Conservation (phyloP, 768 basidiomycete species). For the Hericium rajendrae region DNA sequence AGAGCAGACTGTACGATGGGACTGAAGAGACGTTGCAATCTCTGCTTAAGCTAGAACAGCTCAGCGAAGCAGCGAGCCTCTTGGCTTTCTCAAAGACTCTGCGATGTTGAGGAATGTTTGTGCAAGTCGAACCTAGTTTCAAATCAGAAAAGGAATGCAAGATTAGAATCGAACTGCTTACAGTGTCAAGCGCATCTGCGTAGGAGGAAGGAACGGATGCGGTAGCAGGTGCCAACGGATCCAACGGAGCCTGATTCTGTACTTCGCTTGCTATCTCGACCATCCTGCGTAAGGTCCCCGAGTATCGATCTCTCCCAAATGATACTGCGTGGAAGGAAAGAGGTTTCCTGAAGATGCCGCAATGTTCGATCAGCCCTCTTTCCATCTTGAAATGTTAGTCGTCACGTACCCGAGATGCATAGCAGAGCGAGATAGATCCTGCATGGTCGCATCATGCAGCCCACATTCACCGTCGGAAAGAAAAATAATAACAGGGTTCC, state of each 20-base stretch:
- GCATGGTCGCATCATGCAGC: conserved; percentile 28
- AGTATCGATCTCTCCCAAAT: conserved; percentile 31
- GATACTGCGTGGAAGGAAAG: conserved; percentile 50
- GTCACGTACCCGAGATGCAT: conserved; percentile 31
- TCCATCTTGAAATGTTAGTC: background rate
- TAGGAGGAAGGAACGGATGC: conserved; percentile 34
- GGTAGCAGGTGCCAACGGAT: conserved; percentile 25
- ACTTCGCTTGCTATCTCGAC: conserved; percentile 37
- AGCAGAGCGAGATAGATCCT: conserved; percentile 32
- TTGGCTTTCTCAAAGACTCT: conserved; percentile 45
- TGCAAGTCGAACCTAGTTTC: conserved; percentile 37
- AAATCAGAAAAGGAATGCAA: no score
- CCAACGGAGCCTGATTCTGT: conserved; percentile 33
- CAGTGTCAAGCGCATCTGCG: conserved; percentile 42
- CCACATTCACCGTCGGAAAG: conserved; percentile 45
- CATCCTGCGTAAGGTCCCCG: conserved; percentile 34
- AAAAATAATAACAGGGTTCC: conserved; percentile 45
- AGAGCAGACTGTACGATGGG: no score
- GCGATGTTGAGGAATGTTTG: conserved; percentile 51
- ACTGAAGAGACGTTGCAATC: no score
- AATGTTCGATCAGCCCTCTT: no score
- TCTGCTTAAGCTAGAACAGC: no score
- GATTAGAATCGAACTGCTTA: conserved; percentile 16
- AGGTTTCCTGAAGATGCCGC: conserved; percentile 30
- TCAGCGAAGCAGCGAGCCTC: conserved; percentile 36